Evolutionary conservation across 495 filamentous ascomycete species (phyloP).

Genomic region (Letharia lupina): DNA sequence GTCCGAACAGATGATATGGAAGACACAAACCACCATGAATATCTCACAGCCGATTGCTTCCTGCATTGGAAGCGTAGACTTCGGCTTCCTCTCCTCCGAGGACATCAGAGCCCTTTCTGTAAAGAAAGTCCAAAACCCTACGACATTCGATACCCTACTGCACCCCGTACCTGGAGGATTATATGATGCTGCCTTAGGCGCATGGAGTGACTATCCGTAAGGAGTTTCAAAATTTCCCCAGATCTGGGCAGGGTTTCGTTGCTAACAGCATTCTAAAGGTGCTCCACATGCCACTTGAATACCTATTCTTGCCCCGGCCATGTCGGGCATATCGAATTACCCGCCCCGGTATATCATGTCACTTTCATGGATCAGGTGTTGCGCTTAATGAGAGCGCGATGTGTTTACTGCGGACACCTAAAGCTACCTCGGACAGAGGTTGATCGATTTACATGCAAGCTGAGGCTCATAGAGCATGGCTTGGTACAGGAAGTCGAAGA

Average conservation of each 20-base stretch:
- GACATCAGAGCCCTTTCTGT: conserved; percentile 88
- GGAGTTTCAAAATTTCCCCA: conserved; percentile 26
- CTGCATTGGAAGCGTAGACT: conserved; percentile 78
- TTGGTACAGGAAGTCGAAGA: conserved; percentile 64
- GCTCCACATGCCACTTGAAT: conserved; percentile 78
- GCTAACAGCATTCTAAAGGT: conserved; percentile 43
- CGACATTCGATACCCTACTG: conserved; percentile 79
- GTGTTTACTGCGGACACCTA: conserved; percentile 79
- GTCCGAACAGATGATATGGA: conserved; percentile 22
- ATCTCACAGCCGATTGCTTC: conserved; percentile 84
- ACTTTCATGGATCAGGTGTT: conserved; percentile 87
- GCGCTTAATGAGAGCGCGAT: conserved; percentile 74
- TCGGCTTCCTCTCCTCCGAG: conserved; percentile 66
- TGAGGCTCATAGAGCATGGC: conserved; percentile 78
- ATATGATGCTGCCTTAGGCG: conserved; percentile 89
- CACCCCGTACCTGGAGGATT: conserved; percentile 82
- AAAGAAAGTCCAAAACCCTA: conserved; percentile 80
- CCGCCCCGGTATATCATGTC: conserved; percentile 85
- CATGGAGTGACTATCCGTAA: conserved; percentile 74
- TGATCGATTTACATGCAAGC: conserved; percentile 72
- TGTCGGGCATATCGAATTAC: conserved; percentile 88
- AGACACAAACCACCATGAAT: conserved; percentile 47
- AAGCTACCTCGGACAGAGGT: conserved; percentile 64
- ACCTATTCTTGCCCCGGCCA: conserved; percentile 82
- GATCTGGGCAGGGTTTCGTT: background rate